These are phyloP conservation scores for Litsea cubeba DNA, from an alignment of 164 flowering plant species.

Conservation along the genomic window DNA sequence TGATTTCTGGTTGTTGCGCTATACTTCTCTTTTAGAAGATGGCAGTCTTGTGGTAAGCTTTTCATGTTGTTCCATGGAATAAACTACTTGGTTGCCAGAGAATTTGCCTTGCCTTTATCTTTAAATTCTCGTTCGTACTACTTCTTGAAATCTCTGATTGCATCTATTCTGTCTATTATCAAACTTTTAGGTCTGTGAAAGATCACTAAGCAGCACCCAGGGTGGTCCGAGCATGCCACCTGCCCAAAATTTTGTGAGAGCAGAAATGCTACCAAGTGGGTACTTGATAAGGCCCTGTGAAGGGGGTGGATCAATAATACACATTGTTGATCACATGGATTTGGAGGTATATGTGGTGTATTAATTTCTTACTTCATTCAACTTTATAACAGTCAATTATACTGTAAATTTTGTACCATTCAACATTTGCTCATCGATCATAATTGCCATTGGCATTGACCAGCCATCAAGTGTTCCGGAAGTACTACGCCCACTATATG, in stretches of 20 bases:
- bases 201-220: slow-evolving; percentile 75
- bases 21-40: slow-evolving; percentile 86
- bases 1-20: slow-evolving; percentile 92
- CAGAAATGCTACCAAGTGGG: slow-evolving; percentile 96
- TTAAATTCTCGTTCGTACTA: neutral
- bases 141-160: neutral
- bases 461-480: slow-evolving; percentile 97
- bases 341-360: slow-evolving; percentile 53
- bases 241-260: slow-evolving; percentile 87
- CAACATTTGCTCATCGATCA: neutral
- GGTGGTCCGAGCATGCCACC: slow-evolving; percentile 91
- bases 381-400: no score
- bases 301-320: slow-evolving; percentile 96
- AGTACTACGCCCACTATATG: slow-evolving; percentile 90
- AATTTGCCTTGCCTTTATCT: neutral
- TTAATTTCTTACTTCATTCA: neutral
- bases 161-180: neutral
- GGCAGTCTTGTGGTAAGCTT: slow-evolving; percentile 94
- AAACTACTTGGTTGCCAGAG: neutral
- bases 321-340: slow-evolving; percentile 95
- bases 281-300: slow-evolving; percentile 95
- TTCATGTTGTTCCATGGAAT: neutral
- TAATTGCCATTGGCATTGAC: neutral
- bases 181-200: slow-evolving; percentile 74
- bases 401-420: neutral